phyloP scores from a whole-genome alignment of 1,284 basidiomycete species.

The Melampsora larici-populina region DNA sequence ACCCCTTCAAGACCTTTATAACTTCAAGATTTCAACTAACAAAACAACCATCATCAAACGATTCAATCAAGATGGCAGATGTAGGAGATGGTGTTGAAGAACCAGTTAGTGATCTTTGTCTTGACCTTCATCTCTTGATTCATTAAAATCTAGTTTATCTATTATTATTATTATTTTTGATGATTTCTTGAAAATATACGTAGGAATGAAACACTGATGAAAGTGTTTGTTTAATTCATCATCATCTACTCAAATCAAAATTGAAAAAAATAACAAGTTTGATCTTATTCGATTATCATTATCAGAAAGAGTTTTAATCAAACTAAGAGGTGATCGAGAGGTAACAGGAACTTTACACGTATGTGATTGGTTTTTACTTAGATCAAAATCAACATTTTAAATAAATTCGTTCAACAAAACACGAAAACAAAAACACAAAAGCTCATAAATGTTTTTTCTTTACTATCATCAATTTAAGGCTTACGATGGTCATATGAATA shows the following conservation, averaged over 20 bases:
- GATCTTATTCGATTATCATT: slow-evolving; percentile 93
- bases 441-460: slow-evolving; percentile 6
- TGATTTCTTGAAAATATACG: too few species aligned
- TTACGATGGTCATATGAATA: slow-evolving; percentile 99
- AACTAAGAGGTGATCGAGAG: slow-evolving; percentile 90
- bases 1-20: too few species aligned
- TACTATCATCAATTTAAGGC: slow-evolving; percentile 61
- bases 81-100: slow-evolving; percentile 42
- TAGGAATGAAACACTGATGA: background rate
- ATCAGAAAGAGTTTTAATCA: slow-evolving; percentile 93
- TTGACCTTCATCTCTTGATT: background rate
- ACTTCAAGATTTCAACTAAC: too few species aligned
- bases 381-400: too few species aligned
- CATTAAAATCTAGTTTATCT: background rate
- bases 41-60: too few species aligned
- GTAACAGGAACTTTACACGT: slow-evolving; percentile 90
- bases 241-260: background rate
- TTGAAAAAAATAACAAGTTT: slow-evolving; percentile 64
- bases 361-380: slow-evolving; percentile 52
- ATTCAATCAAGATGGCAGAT: slow-evolving; percentile 32
- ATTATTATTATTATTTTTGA: background rate
- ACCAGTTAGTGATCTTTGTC: slow-evolving; percentile 3
- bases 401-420: too few species aligned
- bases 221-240: background rate
- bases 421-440: too few species aligned